These are phyloP conservation scores for Epichloe baconii DNA, from an alignment of 2,329 filamentous ascomycete species.

Conservation along the genomic window DNA sequence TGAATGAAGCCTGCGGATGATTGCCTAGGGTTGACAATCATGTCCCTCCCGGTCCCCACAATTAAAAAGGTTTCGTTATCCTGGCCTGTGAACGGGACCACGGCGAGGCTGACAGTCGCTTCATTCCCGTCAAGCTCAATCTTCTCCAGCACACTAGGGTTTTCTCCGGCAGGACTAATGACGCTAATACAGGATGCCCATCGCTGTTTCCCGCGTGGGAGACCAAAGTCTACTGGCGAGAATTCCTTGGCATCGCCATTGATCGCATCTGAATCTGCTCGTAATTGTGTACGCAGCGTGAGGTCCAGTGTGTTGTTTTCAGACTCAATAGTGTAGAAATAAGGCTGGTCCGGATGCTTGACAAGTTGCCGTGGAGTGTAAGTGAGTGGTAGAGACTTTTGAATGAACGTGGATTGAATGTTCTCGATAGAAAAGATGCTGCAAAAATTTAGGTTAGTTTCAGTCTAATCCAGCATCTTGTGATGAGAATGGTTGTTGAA, in stretches of 20 bases:
- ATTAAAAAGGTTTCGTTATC: conserved; percentile 81
- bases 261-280: conserved; percentile 55
- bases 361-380: conserved; percentile 85
- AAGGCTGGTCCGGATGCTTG: conserved; percentile 72
- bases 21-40: conserved; percentile 63
- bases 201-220: conserved; percentile 67
- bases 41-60: conserved; percentile 85
- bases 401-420: conserved; percentile 70
- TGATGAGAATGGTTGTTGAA: too few species aligned
- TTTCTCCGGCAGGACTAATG: conserved; percentile 69
- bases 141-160: conserved; percentile 55
- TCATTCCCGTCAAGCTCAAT: conserved; percentile 83
- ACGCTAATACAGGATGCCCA: conserved; percentile 96
- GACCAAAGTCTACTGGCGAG: conserved; percentile 74
- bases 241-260: conserved; percentile 59
- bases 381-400: conserved; percentile 71
- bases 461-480: too few species aligned
- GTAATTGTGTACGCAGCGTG: conserved; percentile 58
- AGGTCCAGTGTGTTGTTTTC: conserved; percentile 78
- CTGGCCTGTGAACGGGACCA: conserved; percentile 76
- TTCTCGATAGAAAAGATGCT: conserved; percentile 73
- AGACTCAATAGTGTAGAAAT: conserved; percentile 88
- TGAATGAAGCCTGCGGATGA: too few species aligned
- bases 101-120: conserved; percentile 72
- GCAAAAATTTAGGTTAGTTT: too few species aligned